A percentile compares a stretch with the other conserved stretches of the same genome.
These are phyloP conservation scores for Cryptococcus depauperatus DNA, from an alignment of 1,284 basidiomycete genomes.

Conservation along the genomic window DNA sequence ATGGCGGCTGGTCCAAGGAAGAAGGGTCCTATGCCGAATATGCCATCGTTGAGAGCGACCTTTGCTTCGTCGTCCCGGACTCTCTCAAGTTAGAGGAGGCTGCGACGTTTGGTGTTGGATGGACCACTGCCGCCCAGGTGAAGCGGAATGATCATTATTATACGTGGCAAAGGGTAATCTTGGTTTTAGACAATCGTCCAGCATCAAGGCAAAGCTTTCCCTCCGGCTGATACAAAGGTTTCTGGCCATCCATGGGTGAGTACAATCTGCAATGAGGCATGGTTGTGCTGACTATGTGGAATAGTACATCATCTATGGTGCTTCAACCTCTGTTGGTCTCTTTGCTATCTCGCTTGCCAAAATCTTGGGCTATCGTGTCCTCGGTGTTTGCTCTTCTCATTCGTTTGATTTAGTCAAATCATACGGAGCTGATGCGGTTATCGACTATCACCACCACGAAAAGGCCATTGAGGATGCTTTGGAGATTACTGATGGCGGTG, in stretches of 20 bases:
- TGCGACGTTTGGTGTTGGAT: constrained; percentile 44
- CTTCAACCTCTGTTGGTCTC: constrained; percentile 47
- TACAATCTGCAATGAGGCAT: too few relatives aligned
- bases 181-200: constrained; percentile 35
- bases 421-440: constrained; percentile 46
- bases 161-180: too few relatives aligned
- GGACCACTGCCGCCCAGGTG: constrained; percentile 42
- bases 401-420: constrained; percentile 45
- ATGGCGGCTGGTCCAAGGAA: constrained; percentile 43
- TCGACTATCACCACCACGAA: constrained; percentile 26
- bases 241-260: constrained; percentile 20
- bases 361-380: constrained; percentile 46
- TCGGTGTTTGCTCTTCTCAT: constrained; percentile 44
- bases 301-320: constrained; percentile 47
- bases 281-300: too few relatives aligned
- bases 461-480: constrained; percentile 21
- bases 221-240: constrained; percentile 22
- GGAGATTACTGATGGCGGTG: constrained; percentile 30
- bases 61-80: constrained; percentile 26
- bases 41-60: constrained; percentile 29
- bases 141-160: not conserved
- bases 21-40: constrained; percentile 46
- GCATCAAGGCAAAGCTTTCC: constrained; percentile 27
- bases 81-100: constrained; percentile 42
- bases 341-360: constrained; percentile 49